Evolutionary conservation across 352 stramenopile species (phyloP).

Genomic region (Achlya hypogyna): DNA sequence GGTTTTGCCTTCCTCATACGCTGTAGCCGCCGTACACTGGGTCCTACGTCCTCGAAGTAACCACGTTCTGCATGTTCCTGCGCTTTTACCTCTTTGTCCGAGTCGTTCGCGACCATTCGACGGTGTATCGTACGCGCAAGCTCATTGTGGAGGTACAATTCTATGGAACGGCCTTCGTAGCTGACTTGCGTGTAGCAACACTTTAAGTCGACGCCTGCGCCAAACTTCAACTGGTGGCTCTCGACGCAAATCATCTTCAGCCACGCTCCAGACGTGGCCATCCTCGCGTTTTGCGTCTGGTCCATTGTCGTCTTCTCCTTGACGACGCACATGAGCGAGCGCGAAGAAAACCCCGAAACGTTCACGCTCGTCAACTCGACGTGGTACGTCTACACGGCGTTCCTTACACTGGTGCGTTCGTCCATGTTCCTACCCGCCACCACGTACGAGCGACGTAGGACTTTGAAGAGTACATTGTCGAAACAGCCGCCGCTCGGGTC

Average conservation of each 20-base stretch:
- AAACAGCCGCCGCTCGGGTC: not conserved
- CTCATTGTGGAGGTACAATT: not conserved
- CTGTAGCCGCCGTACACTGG: not conserved
- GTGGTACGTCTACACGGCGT: constrained; percentile 5
- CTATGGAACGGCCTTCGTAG: no score
- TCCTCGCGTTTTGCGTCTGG: not conserved
- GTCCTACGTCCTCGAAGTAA: not conserved
- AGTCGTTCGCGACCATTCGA: not conserved
- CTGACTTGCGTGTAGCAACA: not conserved
- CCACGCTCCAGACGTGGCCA: not conserved
- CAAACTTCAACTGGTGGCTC: not conserved
- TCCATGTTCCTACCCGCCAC: not conserved
- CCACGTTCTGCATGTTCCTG: not conserved
- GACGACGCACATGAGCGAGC: not conserved
- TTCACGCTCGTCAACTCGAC: constrained; percentile 4
- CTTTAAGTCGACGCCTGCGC: not conserved
- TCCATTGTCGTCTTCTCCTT: not conserved
- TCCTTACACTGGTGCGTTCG: not conserved
- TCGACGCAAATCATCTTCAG: not conserved
- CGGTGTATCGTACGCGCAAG: not conserved
- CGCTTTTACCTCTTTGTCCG: constrained; percentile 8
- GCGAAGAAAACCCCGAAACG: not conserved
- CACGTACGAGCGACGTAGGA: not conserved
- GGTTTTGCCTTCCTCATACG: not conserved
- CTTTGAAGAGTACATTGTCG: not conserved